phyloP scores from a whole-genome alignment of 208 protist species.

The Trichomonas tenax region DNA sequence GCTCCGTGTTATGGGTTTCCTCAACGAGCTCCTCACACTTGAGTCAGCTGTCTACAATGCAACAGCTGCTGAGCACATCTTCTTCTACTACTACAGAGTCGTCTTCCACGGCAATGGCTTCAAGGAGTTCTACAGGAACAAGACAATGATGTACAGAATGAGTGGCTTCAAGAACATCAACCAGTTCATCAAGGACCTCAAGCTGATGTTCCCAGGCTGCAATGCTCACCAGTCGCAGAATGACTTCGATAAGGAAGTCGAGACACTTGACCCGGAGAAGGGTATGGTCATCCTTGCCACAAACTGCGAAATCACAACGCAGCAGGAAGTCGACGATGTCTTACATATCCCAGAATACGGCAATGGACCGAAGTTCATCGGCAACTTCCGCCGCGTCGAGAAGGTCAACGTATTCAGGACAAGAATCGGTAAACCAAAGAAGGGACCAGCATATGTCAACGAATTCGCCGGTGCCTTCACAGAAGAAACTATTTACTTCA shows the following conservation, averaged over 20 bases:
- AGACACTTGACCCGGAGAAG: neutral
- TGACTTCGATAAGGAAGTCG: neutral
- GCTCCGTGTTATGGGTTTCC: neutral
- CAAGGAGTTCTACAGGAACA: neutral
- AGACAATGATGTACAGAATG: neutral
- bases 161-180: neutral
- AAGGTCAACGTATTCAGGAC: neutral
- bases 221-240: neutral
- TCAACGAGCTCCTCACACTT: neutral
- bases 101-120: neutral
- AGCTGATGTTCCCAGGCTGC: neutral
- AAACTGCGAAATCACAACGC: neutral
- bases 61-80: neutral
- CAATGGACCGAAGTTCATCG: neutral
- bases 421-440: neutral
- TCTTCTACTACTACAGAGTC: neutral
- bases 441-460: neutral
- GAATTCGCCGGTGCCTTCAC: neutral
- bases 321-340: neutral
- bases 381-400: neutral
- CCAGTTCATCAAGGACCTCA: neutral
- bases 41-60: neutral
- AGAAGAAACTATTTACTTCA: neutral
- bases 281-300: neutral
- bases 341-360: neutral